Conservation (phyloP, 345 rosid genomes). For the Passiflora organensis region DNA sequence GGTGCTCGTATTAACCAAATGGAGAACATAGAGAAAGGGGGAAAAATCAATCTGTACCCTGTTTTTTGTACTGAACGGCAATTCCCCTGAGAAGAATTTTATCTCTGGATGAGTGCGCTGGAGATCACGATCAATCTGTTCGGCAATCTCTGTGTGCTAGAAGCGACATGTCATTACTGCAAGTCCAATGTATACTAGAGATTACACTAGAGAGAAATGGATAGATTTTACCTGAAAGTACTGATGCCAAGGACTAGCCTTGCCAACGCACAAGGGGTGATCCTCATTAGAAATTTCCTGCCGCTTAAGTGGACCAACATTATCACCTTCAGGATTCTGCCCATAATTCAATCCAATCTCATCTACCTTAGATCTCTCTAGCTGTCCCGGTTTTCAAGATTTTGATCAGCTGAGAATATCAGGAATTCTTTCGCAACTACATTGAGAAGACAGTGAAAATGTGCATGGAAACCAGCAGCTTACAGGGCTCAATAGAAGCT, state of each 20-base stretch:
- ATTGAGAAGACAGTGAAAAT: neutral
- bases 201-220: too few relatives aligned
- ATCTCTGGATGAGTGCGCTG: conserved; percentile 65
- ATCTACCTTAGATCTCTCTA: conserved; percentile 31
- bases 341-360: conserved; percentile 21
- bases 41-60: conserved; percentile 29
- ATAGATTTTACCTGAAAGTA: conserved; percentile 69
- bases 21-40: neutral
- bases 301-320: conserved; percentile 51
- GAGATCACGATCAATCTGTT: conserved; percentile 72
- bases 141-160: conserved; percentile 59
- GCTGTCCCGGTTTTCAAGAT: conserved; percentile 55
- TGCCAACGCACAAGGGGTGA: conserved; percentile 63
- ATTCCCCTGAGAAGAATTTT: conserved; percentile 60
- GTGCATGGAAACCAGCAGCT: conserved; percentile 26
- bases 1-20: too few relatives aligned
- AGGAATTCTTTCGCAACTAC: conserved; percentile 4
- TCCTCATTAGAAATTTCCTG: conserved; percentile 59
- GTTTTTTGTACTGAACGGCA: conserved; percentile 49
- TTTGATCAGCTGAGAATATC: conserved; percentile 23
- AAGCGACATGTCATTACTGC: conserved; percentile 15
- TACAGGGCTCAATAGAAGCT: conserved; percentile 67
- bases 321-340: conserved; percentile 29
- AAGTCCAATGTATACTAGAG: too few relatives aligned
- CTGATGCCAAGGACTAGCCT: conserved; percentile 60